Evolutionary conservation across 1,284 basidiomycete genomes (phyloP), one percentile per base, ranked within the genome.

Genomic region (Cutaneotrichosporon dermatis): DNA sequence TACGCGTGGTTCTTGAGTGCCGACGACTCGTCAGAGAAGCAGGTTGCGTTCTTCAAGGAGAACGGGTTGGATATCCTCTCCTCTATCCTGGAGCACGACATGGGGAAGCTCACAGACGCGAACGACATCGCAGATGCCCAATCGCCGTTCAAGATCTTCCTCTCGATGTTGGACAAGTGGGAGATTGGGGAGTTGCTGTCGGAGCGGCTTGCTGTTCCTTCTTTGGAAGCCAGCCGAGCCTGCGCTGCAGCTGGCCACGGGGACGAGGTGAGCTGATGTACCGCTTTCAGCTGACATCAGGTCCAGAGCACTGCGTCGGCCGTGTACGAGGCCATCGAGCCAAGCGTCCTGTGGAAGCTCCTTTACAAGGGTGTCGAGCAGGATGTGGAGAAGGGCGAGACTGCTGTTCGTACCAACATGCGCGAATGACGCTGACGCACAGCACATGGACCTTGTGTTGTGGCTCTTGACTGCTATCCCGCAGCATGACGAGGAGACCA

Each of bases 121-220:
- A 80, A 82, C 50, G 87, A 92, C 60, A 86, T 87, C 61, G 81
- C 86, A 0, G 88, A 89, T 62, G 86, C 88, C 0, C 84, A 79
- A 60, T 65, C 89, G 13, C 92, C 96, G 0, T 98, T 92, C 83
- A 94, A 94, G 76, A 89, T 98, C 50, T 95, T 97, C 74, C 86
- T 98, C 35, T 94, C 93, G 1, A 77, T 99, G 13, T 80, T 98
- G 63, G 96, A 99, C 77, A 96, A 96, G 75, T 97, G 92, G 89
- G 93, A 97, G 76, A 88, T 99, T 54, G 95, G 95, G 0, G 85
- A 85, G 15, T 82, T 85, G 0, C 77, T 99, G 34, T 94, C 92
- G 0, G 85, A 90, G 49, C 82, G 80, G 1, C 79, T 97, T 40
- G 85, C 90, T 4, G 85, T 91, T 58, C 90, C 96, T 65, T 83